These are phyloP conservation scores for Plectosphaerella cucumerina DNA, from an alignment of 2,329 filamentous ascomycete species.

Conservation along the genomic window DNA sequence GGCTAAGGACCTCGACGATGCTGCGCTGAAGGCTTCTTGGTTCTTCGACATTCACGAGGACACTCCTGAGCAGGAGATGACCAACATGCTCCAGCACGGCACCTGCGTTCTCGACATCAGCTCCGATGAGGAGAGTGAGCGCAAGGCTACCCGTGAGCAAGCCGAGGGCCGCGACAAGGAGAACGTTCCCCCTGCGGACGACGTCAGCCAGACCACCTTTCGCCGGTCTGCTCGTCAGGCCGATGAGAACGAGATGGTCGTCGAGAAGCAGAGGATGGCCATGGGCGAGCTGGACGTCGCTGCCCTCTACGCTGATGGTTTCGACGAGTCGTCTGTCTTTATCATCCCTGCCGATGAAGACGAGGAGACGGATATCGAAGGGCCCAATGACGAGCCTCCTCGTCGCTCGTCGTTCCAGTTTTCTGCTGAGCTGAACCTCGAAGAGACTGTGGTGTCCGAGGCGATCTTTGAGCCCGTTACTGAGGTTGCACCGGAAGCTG, in stretches of 20 bases:
- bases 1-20: conserved; percentile 28
- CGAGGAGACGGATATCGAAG: conserved; percentile 15
- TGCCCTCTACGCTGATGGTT: conserved; percentile 65
- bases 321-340: conserved; percentile 57
- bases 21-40: conserved; percentile 64
- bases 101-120: conserved; percentile 84
- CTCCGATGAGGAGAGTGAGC: conserved; percentile 74
- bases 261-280: conserved; percentile 62
- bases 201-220: conserved; percentile 54
- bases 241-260: conserved; percentile 48
- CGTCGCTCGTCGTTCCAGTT: conserved; percentile 1
- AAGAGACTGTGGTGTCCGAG: conserved; percentile 9
- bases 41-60: conserved; percentile 95
- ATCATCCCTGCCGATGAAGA: conserved; percentile 60
- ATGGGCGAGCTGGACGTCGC: conserved; percentile 63
- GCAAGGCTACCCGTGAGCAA: conserved; percentile 45
- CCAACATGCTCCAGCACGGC: conserved; percentile 88
- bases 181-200: conserved; percentile 75
- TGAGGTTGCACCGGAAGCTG: conserved; percentile 5
- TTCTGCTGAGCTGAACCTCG: conserved; percentile 12
- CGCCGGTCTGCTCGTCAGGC: conserved; percentile 26
- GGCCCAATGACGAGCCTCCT: background rate
- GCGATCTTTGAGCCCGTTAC: conserved; percentile 1
- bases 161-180: conserved; percentile 76
- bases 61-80: conserved; percentile 82